These are phyloP conservation scores for Passalora sequoiae DNA, from an alignment of 2,329 filamentous ascomycete genomes.

Conservation along the genomic window DNA sequence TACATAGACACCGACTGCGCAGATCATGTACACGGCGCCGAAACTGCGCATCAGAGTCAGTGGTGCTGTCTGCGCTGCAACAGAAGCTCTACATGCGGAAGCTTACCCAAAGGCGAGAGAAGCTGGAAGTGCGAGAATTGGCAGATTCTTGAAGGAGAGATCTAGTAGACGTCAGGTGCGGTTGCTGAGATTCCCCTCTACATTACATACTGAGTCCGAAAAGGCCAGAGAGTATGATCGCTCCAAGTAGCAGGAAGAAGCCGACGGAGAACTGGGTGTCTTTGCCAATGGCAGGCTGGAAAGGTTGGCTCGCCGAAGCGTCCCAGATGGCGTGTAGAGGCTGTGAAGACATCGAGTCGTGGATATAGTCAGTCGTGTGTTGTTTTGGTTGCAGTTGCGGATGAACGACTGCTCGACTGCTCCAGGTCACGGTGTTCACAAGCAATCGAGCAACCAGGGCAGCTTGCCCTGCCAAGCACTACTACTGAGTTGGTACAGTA, in stretches of 20 bases:
- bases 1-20: conserved; percentile 96
- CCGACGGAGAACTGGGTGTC: conserved; percentile 76
- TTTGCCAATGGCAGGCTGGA: conserved; percentile 74
- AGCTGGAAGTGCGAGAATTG: conserved; percentile 75
- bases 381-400: neutral
- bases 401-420: neutral
- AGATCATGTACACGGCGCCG: conserved; percentile 97
- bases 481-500: neutral
- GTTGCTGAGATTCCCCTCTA: no score
- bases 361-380: neutral
- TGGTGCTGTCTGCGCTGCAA: neutral
- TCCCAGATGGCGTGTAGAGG: conserved; percentile 82
- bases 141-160: conserved; percentile 71
- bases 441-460: conserved; percentile 2
- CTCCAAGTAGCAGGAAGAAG: conserved; percentile 67
- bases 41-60: conserved; percentile 53
- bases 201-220: conserved; percentile 73
- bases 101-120: conserved; percentile 84
- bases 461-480: conserved; percentile 6
- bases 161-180: conserved; percentile 52
- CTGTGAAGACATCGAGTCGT: conserved; percentile 63
- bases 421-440: conserved; percentile 1
- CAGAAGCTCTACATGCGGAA: neutral
- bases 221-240: conserved; percentile 64
- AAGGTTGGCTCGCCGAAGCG: conserved; percentile 81